Base-by-base conservation (phyloP, 2,329 filamentous ascomycete species). In the Colletotrichum scovillei region DNA sequence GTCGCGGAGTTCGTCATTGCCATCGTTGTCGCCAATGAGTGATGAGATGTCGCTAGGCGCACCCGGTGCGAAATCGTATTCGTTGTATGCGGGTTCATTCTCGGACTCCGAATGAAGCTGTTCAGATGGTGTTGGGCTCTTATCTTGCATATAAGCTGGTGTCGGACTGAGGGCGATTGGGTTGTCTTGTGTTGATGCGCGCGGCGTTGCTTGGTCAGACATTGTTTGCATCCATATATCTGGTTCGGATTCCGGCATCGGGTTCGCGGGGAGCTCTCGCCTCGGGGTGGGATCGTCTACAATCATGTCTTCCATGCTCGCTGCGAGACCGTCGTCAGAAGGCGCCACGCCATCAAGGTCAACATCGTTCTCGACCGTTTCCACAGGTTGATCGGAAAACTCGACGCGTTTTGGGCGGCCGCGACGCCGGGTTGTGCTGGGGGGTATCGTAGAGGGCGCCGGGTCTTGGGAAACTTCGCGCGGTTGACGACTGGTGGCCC, bases 211-310 rank as follows among this genome's bases (percentile, higher is more conserved):
- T 38, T 84, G 79, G 53, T 86, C 79, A 1, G 82, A 83, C 49
- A 85, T 57, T 7, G 83, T 83, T 32, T 81, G 81, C 77, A 87
- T 83, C 86, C 86, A 88, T 24, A 87, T 83, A 75, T 88, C 86
- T 0, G 84, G 84, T 46, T 84, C 80, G n/a, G 76, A 78, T n/a
- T 80, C 79, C 3, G 77, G 69, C 5, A 73, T 12, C n/a, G 30
- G 59, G 11, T 30, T 49, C 24, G 32, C n/a, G 28, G 62, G 24
- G 26, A 53, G 69, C 49, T 66, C 66, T 22, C 59, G 63, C 12
- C 78, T 78, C 19, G 79, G 77, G 49, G 78, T 77, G 5, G 73
- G 75, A 22, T 81, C 80, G 28, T 81, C 78, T 35, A 81, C 77
- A 65, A 80, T 80, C 67, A 81, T 76, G 2, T 79, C 78, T 56